Conservation (phyloP, 768 basidiomycete genomes). For the Boletus insuetus region DNA sequence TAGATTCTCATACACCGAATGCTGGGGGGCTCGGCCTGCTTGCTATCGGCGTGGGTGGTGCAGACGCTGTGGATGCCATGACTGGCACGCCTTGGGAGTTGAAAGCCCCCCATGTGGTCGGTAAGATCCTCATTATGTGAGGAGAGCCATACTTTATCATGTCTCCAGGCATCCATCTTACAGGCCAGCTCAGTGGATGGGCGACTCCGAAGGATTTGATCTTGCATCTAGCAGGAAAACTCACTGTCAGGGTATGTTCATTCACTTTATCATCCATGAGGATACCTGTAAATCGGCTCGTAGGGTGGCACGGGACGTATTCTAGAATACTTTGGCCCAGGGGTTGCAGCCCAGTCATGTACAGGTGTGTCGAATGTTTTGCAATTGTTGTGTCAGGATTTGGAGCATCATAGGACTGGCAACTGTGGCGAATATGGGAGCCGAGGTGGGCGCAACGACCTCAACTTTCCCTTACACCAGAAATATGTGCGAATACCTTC, state of each 20-base stretch:
- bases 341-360: slow-evolving; percentile 85
- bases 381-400: not conserved
- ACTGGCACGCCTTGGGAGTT: slow-evolving; percentile 98
- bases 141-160: not conserved
- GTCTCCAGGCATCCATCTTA: slow-evolving; percentile 75
- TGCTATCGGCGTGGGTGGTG: slow-evolving; percentile 98
- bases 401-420: slow-evolving; percentile 59
- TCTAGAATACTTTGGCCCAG: slow-evolving; percentile 95
- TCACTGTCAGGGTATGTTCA: slow-evolving; percentile 80
- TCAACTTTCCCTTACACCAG: slow-evolving; percentile 95
- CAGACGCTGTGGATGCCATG: slow-evolving; percentile 97
- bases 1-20: slow-evolving; percentile 97
- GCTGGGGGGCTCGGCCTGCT: slow-evolving; percentile 95
- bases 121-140: slow-evolving; percentile 37
- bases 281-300: slow-evolving; percentile 1
- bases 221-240: slow-evolving; percentile 87
- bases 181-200: slow-evolving; percentile 87
- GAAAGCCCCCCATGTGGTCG: slow-evolving; percentile 83
- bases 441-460: slow-evolving; percentile 99
- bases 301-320: slow-evolving; percentile 96
- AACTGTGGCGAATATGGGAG: slow-evolving; percentile 98
- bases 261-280: not conserved
- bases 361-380: slow-evolving; percentile 55
- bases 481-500: slow-evolving; percentile 86
- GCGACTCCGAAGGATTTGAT: slow-evolving; percentile 95